These are phyloP conservation scores for Monosiga brevicollis DNA, from an alignment of 78 protist genomes.

Conservation along the genomic window DNA sequence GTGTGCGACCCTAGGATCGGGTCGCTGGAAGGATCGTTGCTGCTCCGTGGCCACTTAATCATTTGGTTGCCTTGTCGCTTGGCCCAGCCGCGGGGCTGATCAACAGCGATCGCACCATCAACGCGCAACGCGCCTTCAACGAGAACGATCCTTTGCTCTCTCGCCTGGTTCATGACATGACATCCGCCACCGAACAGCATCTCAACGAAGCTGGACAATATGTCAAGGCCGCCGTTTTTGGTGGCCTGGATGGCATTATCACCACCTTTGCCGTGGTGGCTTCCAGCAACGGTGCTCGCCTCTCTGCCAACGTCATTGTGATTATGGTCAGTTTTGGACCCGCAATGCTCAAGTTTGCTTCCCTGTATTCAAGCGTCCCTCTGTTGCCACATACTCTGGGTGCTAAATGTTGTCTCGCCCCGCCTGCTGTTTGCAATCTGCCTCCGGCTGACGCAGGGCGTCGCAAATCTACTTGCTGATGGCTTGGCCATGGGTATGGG, in stretches of 20 bases:
- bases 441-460: slow-evolving; percentile 19
- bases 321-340: slow-evolving; percentile 25
- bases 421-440: background rate
- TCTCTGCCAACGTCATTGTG: slow-evolving; percentile 35
- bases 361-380: background rate
- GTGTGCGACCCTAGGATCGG: background rate
- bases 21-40: background rate
- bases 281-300: slow-evolving; percentile 44
- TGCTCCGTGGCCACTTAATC: background rate
- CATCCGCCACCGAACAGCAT: background rate
- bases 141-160: background rate
- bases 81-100: background rate
- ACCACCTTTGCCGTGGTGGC: slow-evolving; percentile 75
- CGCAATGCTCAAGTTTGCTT: background rate
- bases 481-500: slow-evolving; percentile 77
- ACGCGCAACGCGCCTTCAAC: background rate
- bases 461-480: slow-evolving; percentile 69
- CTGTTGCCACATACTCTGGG: background rate
- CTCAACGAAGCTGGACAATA: slow-evolving; percentile 46
- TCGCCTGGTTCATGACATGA: background rate
- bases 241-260: slow-evolving; percentile 81
- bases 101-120: background rate
- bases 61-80: background rate
- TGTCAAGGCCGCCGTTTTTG: slow-evolving; percentile 56
- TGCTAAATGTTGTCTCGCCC: background rate